phyloP scores from a whole-genome alignment of 176 grass and related monocot genomes.

The Carex parvula region DNA sequence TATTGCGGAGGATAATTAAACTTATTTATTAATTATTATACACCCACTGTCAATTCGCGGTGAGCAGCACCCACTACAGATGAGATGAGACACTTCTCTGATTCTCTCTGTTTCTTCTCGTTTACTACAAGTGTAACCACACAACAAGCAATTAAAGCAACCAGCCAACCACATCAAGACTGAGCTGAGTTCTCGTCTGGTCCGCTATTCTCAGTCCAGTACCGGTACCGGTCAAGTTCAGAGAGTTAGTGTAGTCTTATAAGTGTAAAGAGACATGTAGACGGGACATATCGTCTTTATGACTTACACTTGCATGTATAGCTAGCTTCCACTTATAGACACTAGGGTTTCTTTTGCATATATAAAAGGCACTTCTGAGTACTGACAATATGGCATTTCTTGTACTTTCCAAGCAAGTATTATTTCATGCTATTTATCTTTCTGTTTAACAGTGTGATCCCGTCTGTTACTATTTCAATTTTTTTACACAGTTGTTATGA shows the following conservation, averaged over 20 bases:
- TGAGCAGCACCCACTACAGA: background rate
- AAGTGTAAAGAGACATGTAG: slow-evolving; percentile 23
- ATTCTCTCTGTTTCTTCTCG: background rate
- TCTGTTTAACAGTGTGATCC: background rate
- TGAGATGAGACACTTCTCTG: background rate
- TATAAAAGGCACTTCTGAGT: slow-evolving; percentile 8
- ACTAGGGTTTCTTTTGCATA: slow-evolving; percentile 18
- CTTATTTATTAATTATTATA: background rate
- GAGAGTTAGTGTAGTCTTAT: slow-evolving; percentile 17
- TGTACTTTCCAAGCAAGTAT: background rate
- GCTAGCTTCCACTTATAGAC: slow-evolving; percentile 26
- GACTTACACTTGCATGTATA: background rate
- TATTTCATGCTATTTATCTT: background rate
- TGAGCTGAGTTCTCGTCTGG: background rate
- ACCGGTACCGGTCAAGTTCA: slow-evolving; percentile 16
- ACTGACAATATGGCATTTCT: slow-evolving; percentile 8
- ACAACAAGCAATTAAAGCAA: background rate
- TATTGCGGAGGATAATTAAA: background rate
- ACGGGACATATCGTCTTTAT: slow-evolving; percentile 29
- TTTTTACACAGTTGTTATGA: background rate
- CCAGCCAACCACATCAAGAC: background rate
- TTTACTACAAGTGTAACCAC: background rate
- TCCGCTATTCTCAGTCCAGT: background rate
- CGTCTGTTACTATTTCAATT: background rate
- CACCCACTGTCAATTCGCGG: background rate